phyloP scores from a whole-genome alignment of 306 rosid genomes.

The Casuarina cunninghamiana region DNA sequence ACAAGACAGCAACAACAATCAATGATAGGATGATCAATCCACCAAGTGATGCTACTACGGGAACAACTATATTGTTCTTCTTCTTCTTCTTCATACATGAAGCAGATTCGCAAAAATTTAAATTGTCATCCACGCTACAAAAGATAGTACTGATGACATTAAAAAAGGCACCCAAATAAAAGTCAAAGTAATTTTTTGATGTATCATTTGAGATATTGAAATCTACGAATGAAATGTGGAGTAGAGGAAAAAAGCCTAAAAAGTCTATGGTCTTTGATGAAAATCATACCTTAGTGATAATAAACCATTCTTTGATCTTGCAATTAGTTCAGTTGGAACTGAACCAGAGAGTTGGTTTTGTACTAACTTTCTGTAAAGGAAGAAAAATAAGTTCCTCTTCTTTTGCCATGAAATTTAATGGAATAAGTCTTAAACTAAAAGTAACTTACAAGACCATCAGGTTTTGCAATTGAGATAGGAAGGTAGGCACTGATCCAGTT shows the following conservation, averaged over 20 bases:
- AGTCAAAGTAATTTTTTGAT: no score
- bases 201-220: background rate
- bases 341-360: constrained; percentile 39
- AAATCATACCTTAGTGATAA: constrained; percentile 46
- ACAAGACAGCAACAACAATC: constrained; percentile 25
- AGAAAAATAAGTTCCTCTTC: constrained; percentile 7
- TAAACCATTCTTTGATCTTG: constrained; percentile 33
- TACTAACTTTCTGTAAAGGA: constrained; percentile 46
- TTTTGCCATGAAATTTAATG: background rate
- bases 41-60: constrained; percentile 39
- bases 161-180: background rate
- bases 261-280: background rate
- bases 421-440: background rate
- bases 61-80: constrained; percentile 24
- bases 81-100: constrained; percentile 25
- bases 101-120: constrained; percentile 31
- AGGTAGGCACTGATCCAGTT: constrained; percentile 38
- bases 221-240: no score
- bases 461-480: constrained; percentile 29
- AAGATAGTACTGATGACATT: background rate
- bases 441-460: constrained; percentile 46
- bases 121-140: constrained; percentile 43
- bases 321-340: constrained; percentile 41
- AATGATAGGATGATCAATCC: constrained; percentile 39
- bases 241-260: background rate